A percentile compares a stretch with the other conserved stretches of the same genome.
Conservation (phyloP, 495 filamentous ascomycete species). For the Hypoxylon trugodes region DNA sequence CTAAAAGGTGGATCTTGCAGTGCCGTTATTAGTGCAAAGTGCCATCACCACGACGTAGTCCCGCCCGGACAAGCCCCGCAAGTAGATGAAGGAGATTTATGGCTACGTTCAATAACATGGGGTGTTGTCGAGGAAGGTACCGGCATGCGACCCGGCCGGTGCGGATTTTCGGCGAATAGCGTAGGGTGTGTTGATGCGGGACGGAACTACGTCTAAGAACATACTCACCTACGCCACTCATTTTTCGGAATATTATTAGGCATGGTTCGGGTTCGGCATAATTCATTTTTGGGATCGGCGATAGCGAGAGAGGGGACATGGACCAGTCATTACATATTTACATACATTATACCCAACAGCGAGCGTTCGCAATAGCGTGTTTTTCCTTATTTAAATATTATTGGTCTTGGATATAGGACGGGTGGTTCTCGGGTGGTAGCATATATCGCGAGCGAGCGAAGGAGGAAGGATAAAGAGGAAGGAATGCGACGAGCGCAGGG, state of each 20-base stretch:
- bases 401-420: not conserved
- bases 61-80: not conserved
- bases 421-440: not conserved
- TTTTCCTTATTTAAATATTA: not conserved
- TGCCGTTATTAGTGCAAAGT: slow-evolving; percentile 54
- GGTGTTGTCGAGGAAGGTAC: slow-evolving; percentile 50
- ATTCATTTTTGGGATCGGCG: not conserved
- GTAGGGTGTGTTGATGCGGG: slow-evolving; percentile 43
- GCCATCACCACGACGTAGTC: slow-evolving; percentile 40
- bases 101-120: slow-evolving; percentile 47
- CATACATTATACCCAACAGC: too few relatives aligned
- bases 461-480: not conserved
- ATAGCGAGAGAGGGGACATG: not conserved
- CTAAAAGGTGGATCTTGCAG: slow-evolving; percentile 50
- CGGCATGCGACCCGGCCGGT: slow-evolving; percentile 46
- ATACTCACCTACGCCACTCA: not conserved
- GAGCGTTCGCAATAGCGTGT: not conserved
- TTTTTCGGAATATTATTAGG: not conserved
- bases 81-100: slow-evolving; percentile 32
- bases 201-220: slow-evolving; percentile 50
- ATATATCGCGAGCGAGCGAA: not conserved
- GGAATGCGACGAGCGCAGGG: not conserved
- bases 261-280: not conserved
- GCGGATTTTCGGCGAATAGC: slow-evolving; percentile 46
- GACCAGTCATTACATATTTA: not conserved